Percentiles rank a stretch among this genome's conserved stretches.
phyloP scores from a whole-genome alignment of 345 rosid species.

The Boechera divaricarpa region DNA sequence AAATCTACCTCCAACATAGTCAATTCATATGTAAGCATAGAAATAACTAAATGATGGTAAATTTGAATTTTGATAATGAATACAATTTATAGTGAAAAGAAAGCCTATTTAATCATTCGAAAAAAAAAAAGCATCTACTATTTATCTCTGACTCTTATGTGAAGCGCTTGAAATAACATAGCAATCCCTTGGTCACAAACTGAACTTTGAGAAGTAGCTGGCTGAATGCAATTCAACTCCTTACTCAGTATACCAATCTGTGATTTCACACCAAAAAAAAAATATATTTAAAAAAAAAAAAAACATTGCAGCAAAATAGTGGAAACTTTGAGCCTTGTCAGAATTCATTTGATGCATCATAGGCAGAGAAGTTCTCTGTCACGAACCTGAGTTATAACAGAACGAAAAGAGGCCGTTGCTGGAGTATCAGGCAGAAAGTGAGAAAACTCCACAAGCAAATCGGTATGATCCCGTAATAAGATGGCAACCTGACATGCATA shows the following conservation, averaged over 20 bases:
- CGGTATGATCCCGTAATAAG: slow-evolving; percentile 68
- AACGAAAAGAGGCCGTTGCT: slow-evolving; percentile 40
- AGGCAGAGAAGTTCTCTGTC: slow-evolving; percentile 20
- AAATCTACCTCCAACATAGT: neutral
- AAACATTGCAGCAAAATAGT: neutral
- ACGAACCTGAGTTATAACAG: slow-evolving; percentile 41
- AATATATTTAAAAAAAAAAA: no score
- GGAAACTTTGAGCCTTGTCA: neutral
- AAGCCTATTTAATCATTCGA: neutral
- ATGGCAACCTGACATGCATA: slow-evolving; percentile 59
- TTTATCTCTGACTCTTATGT: neutral
- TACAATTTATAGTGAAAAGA: neutral
- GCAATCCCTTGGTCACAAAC: no score
- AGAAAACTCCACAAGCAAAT: slow-evolving; percentile 76
- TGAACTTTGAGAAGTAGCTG: no score
- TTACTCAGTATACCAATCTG: no score
- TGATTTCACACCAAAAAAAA: no score
- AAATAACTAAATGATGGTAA: neutral
- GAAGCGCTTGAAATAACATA: slow-evolving; percentile 5
- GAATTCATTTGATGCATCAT: no score
- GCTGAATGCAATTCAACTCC: no score
- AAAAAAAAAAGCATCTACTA: neutral
- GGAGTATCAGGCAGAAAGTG: slow-evolving; percentile 78
- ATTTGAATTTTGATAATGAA: neutral
- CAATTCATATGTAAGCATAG: neutral